Evolutionary conservation across 306 rosid species (phyloP).

Genomic region (Pueraria montana): DNA sequence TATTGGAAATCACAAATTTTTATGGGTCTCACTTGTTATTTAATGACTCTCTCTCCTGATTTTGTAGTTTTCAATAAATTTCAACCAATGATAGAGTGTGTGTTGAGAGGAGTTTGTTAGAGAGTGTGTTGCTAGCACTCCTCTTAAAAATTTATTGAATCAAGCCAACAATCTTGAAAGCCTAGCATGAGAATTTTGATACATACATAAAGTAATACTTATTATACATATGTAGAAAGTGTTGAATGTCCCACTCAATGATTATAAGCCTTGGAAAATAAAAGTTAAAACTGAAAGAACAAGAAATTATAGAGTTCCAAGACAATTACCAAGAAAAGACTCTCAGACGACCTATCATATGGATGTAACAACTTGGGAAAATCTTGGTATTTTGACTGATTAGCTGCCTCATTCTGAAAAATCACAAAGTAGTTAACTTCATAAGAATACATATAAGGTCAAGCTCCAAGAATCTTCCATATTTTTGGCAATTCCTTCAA

Average conservation of each 20-base stretch:
- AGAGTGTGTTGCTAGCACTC: too few relatives aligned
- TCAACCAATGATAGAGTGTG: too few relatives aligned
- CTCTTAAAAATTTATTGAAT: slow-evolving; percentile 24
- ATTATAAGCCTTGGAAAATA: slow-evolving; percentile 31
- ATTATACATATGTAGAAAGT: slow-evolving; percentile 4
- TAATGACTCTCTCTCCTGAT: too few relatives aligned
- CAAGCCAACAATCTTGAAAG: slow-evolving; percentile 42
- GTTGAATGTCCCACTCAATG: slow-evolving; percentile 2
- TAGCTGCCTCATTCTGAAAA: slow-evolving; percentile 71
- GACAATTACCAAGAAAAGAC: slow-evolving; percentile 80
- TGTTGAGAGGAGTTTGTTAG: too few relatives aligned
- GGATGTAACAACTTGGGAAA: slow-evolving; percentile 85
- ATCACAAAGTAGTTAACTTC: slow-evolving; percentile 39
- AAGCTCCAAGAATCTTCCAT: slow-evolving; percentile 18
- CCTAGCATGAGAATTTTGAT: slow-evolving; percentile 30
- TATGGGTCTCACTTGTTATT: too few relatives aligned
- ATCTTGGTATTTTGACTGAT: slow-evolving; percentile 65
- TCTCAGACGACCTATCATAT: slow-evolving; percentile 90
- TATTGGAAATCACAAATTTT: too few relatives aligned
- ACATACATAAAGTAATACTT: neutral
- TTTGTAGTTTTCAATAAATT: too few relatives aligned
- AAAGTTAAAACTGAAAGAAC: slow-evolving; percentile 32
- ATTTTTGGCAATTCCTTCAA: slow-evolving; percentile 28
- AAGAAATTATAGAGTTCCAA: slow-evolving; percentile 35
- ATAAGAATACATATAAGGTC: slow-evolving; percentile 38